phyloP scores from a whole-genome alignment of 2,329 filamentous ascomycete genomes.

The Fusarium caatingaense region DNA sequence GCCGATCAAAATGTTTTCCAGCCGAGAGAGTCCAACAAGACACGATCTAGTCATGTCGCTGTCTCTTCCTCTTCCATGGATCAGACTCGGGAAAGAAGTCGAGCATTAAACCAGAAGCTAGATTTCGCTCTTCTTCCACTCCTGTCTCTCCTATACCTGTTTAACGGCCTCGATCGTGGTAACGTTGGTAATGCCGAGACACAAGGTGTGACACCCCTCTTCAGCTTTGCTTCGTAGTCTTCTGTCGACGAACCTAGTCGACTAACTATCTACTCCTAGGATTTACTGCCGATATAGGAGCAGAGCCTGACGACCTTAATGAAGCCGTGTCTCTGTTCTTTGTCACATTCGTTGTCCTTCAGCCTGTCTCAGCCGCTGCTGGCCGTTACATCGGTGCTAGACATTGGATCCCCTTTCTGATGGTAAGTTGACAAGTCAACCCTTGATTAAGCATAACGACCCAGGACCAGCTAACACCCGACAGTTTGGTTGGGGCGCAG shows the following conservation, averaged over 20 bases:
- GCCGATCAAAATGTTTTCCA: slow-evolving; percentile 5
- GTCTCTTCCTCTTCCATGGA: slow-evolving; percentile 1
- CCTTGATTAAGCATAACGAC: neutral
- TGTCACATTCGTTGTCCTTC: slow-evolving; percentile 45
- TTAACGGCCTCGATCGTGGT: slow-evolving; percentile 55
- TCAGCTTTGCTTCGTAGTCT: neutral
- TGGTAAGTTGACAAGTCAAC: slow-evolving; percentile 30
- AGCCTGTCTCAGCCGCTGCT: slow-evolving; percentile 42
- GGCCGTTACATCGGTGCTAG: slow-evolving; percentile 44
- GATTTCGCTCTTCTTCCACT: slow-evolving; percentile 53
- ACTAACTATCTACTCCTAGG: slow-evolving; percentile 21
- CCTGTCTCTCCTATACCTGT: slow-evolving; percentile 54
- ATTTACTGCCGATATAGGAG: slow-evolving; percentile 45
- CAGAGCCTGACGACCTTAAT: slow-evolving; percentile 44
- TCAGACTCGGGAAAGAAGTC: slow-evolving; percentile 21
- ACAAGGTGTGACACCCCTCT: slow-evolving; percentile 42
- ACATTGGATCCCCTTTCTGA: slow-evolving; percentile 46
- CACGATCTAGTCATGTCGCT: slow-evolving; percentile 7
- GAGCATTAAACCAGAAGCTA: slow-evolving; percentile 50
- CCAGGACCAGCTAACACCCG: slow-evolving; percentile 15
- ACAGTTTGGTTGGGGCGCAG: slow-evolving; percentile 44
- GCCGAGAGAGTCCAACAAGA: slow-evolving; percentile 15
- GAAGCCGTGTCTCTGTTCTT: slow-evolving; percentile 46
- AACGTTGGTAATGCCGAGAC: slow-evolving; percentile 57
- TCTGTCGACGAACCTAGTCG: neutral